Evolutionary conservation across 2,329 filamentous ascomycete genomes (phyloP).

Genomic region (Aplosporella prunicola): DNA sequence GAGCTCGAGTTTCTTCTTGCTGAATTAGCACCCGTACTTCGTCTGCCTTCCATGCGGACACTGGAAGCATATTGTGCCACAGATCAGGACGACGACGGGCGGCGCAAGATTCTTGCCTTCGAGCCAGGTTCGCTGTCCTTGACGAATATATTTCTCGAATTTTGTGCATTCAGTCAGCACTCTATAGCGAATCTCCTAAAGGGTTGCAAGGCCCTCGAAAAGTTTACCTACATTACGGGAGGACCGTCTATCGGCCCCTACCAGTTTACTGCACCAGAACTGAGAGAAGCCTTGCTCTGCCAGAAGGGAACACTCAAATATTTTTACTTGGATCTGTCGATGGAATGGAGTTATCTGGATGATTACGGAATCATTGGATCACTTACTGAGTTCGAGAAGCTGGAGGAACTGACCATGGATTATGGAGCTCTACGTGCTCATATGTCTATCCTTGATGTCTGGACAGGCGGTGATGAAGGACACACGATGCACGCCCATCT

Average conservation of each 20-base stretch:
- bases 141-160: slow-evolving; percentile 2
- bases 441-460: no score
- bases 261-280: slow-evolving; percentile 3
- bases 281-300: slow-evolving; percentile 1
- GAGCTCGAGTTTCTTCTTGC: background rate
- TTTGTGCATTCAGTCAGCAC: background rate
- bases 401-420: slow-evolving; percentile 7
- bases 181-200: background rate
- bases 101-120: background rate
- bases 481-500: no score
- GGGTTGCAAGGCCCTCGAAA: slow-evolving; percentile 6
- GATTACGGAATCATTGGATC: slow-evolving; percentile 3
- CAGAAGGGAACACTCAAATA: slow-evolving; percentile 6
- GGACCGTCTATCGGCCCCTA: slow-evolving; percentile 1
- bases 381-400: slow-evolving; percentile 1
- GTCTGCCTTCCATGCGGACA: slow-evolving; percentile 3
- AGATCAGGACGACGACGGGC: background rate
- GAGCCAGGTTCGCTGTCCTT: slow-evolving; percentile 2
- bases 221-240: slow-evolving; percentile 2
- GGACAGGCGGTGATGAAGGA: no score
- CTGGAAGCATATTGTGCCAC: background rate
- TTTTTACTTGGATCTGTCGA: slow-evolving; percentile 4
- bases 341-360: slow-evolving; percentile 1
- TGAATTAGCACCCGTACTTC: slow-evolving; percentile 1
- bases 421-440: slow-evolving; percentile 6